Evolutionary conservation across 1,284 basidiomycete genomes (phyloP).

Genomic region (Fomitopsis schrenkii): DNA sequence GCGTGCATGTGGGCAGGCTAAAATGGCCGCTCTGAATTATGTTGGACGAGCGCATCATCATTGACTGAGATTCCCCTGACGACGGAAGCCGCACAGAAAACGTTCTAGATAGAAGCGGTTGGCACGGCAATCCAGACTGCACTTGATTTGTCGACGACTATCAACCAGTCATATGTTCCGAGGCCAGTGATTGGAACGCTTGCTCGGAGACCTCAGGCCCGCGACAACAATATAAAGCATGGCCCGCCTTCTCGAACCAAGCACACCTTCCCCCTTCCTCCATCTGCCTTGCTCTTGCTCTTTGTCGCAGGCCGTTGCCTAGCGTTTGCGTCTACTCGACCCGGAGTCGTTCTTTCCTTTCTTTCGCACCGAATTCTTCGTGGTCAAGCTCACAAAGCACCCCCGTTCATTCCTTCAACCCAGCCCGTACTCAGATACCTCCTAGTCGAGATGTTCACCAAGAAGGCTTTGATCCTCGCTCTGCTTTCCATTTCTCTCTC

Average conservation of each 20-base stretch:
- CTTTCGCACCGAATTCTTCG: slow-evolving; percentile 9
- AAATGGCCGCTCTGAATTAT: not conserved
- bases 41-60: not conserved
- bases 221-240: not conserved
- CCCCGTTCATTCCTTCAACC: slow-evolving; percentile 21
- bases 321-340: slow-evolving; percentile 28
- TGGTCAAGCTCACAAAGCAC: slow-evolving; percentile 22
- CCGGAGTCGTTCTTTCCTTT: slow-evolving; percentile 30
- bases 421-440: slow-evolving; percentile 15
- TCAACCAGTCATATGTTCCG: slow-evolving; percentile 1
- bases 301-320: slow-evolving; percentile 24
- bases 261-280: not conserved
- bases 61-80: slow-evolving; percentile 1
- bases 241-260: not conserved
- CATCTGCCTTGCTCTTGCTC: slow-evolving; percentile 19
- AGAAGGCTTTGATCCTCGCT: slow-evolving; percentile 22
- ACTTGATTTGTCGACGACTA: slow-evolving; percentile 1
- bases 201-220: not conserved
- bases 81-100: not conserved
- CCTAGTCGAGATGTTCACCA: slow-evolving; percentile 29
- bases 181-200: not conserved
- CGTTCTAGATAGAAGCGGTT: not conserved
- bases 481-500: slow-evolving; percentile 25
- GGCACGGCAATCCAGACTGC: slow-evolving; percentile 4
- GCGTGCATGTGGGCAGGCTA: not conserved